A percentile compares a stretch with the other conserved stretches of the same genome.
phyloP scores from a whole-genome alignment of 2,329 filamentous ascomycete species.

The Didymella pinodella region DNA sequence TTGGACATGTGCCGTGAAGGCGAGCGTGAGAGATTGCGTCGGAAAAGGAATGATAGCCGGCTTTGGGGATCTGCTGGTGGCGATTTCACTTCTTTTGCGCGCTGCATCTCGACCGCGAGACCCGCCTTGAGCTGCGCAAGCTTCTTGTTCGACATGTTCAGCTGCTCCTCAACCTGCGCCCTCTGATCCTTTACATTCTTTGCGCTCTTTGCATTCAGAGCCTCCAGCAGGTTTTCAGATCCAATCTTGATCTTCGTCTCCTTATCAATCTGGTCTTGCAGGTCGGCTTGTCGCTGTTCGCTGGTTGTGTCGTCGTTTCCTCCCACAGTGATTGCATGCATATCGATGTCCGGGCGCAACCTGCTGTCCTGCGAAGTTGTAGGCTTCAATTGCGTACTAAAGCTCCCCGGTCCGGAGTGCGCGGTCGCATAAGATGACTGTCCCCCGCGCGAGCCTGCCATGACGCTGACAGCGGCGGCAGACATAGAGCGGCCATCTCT shows the following conservation, averaged over 20 bases:
- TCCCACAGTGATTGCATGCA: constrained; percentile 61
- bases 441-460: constrained; percentile 68
- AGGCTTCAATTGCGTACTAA: constrained; percentile 85
- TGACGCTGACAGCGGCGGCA: constrained; percentile 57
- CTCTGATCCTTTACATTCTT: constrained; percentile 84
- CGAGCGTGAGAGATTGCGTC: constrained; percentile 62
- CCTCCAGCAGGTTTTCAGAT: constrained; percentile 97
- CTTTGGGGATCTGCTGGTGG: constrained; percentile 57
- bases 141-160: constrained; percentile 84
- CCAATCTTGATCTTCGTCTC: constrained; percentile 98
- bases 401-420: constrained; percentile 75
- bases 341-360: constrained; percentile 64
- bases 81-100: constrained; percentile 62
- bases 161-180: constrained; percentile 74
- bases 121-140: constrained; percentile 66
- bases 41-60: constrained; percentile 66
- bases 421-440: constrained; percentile 73
- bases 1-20: constrained; percentile 56
- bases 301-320: constrained; percentile 68
- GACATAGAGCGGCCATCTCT: constrained; percentile 66
- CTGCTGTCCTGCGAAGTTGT: constrained; percentile 71
- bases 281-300: constrained; percentile 76
- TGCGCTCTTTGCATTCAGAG: constrained; percentile 89
- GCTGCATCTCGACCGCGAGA: constrained; percentile 67
- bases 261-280: constrained; percentile 87